A percentile compares a stretch with the other conserved stretches of the same genome.
Evolutionary conservation across 306 rosid species (phyloP).

Genomic region (Rosa rugosa): DNA sequence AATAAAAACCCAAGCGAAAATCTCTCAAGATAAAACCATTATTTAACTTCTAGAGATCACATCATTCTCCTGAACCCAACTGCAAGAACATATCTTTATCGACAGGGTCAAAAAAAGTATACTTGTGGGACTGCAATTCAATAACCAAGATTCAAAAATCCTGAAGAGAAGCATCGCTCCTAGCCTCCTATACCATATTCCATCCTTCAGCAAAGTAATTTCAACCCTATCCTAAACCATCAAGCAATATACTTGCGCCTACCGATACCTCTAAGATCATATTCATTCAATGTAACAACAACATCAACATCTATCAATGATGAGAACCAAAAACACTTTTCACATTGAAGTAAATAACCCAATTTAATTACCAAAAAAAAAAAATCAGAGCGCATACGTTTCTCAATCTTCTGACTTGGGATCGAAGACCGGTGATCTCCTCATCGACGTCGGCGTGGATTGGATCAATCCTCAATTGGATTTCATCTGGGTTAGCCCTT

Average conservation of each 20-base stretch:
- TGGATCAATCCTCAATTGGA: constrained; percentile 86
- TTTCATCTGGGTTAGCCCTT: constrained; percentile 59
- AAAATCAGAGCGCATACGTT: constrained; percentile 43
- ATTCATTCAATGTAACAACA: not conserved
- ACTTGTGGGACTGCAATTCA: not conserved
- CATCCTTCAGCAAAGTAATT: not conserved
- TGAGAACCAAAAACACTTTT: not conserved
- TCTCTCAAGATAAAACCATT: not conserved
- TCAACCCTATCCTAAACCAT: not conserved
- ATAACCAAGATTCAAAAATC: not conserved
- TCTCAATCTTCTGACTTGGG: constrained; percentile 79
- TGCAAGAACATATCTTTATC: not conserved
- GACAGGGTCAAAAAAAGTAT: not conserved
- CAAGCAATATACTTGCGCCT: not conserved
- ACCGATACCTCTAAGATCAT: not conserved
- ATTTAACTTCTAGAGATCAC: not conserved
- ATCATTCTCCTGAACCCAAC: not conserved
- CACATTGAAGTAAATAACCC: not conserved
- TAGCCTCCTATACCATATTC: not conserved
- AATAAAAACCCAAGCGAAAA: not conserved
- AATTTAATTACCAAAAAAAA: not conserved
- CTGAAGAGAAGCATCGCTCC: not conserved
- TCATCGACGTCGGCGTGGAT: constrained; percentile 65
- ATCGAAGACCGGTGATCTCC: constrained; percentile 78
- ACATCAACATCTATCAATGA: not conserved